Percentiles rank a stretch among this genome's conserved stretches.
Conservation (phyloP, 768 basidiomycete species). For the Sarcomyxa edulis region DNA sequence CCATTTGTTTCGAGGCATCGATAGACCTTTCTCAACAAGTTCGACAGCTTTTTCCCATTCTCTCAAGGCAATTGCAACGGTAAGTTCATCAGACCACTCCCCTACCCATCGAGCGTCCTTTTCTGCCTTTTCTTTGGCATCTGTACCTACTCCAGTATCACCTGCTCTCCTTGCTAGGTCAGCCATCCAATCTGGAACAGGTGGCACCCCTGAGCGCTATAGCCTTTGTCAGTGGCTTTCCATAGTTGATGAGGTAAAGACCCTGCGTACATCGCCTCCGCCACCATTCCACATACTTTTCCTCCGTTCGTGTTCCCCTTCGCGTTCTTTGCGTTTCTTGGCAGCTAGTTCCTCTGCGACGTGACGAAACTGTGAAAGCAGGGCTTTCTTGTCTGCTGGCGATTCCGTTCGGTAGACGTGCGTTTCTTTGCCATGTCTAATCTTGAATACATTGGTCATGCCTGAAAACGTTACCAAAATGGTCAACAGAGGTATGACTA, state of each 20-base stretch:
- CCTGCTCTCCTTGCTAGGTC: constrained; percentile 59
- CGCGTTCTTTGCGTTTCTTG: constrained; percentile 87
- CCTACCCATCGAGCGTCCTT: constrained; percentile 82
- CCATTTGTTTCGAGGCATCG: too few species aligned
- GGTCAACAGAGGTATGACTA: constrained; percentile 7
- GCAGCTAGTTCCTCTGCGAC: constrained; percentile 88
- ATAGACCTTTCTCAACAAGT: constrained; percentile 75
- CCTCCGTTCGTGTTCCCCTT: constrained; percentile 87
- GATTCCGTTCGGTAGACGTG: constrained; percentile 89
- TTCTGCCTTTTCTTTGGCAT: constrained; percentile 70
- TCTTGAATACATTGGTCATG: constrained; percentile 97
- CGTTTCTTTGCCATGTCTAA: constrained; percentile 88
- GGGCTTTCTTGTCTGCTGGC: constrained; percentile 76
- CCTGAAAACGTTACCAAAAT: constrained; percentile 25
- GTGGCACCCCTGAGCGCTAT: constrained; percentile 43
- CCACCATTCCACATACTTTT: constrained; percentile 65
- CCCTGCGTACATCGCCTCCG: constrained; percentile 31
- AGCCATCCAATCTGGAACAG: constrained; percentile 73
- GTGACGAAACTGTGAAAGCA: constrained; percentile 83
- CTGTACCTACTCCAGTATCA: constrained; percentile 38
- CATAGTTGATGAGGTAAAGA: neutral
- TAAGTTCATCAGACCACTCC: constrained; percentile 88
- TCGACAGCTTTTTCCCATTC: constrained; percentile 86
- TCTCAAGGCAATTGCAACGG: constrained; percentile 84
- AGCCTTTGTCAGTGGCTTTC: too few species aligned